Base-by-base conservation (phyloP, 2,329 filamentous ascomycete species). In the Periglandula ipomoeae region DNA sequence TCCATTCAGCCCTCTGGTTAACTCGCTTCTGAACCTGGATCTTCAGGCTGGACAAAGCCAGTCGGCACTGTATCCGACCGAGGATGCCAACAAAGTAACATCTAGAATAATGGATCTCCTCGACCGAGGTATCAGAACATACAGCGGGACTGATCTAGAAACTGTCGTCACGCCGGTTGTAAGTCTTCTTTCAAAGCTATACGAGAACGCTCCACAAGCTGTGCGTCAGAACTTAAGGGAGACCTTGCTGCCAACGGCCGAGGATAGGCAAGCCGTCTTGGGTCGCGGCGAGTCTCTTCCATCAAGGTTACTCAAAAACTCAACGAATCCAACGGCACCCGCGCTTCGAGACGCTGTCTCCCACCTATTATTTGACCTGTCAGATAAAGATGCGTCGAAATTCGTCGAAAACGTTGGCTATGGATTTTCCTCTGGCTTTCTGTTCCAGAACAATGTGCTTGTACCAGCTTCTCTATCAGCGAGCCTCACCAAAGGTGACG, bases 341-440 rank as follows among this genome's bases (percentile, higher is more conserved):
- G 81, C 83, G 35, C 70, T 95, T 3, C 81, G 89, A 17, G 81
- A 86, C 42, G 79, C 80, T 17, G 84, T 95, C 46, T 87, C 86
- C 0, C 76, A 84, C 26, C 73, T 98, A 22, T 78, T 96, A 52
- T 98, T 94, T 62, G 86, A 94, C 55, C 74, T 97, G 24, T 95
- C 89, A 0, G 85, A 84, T 54, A 86, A 83, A 57, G 83, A 96
- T 58, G 79, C 90, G 0, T 78, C 76, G 15, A 85, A 75, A 26
- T 93, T 96, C 59, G 86, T 97, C 1, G 77, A 87, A 46, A 96
- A 96, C 56, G 87, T 98, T 11, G 93, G 93, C 0, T 98, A 95
- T 61, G 93, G 93, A 0, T 95, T 87, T 60, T 93, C 93, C 0
- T 87, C 89, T 0, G 93, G 93, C 0, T 95, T 93, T 62, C 71